Evolutionary conservation across 2,329 filamentous ascomycete species (phyloP).

Genomic region (Aspergillus brasiliensis): DNA sequence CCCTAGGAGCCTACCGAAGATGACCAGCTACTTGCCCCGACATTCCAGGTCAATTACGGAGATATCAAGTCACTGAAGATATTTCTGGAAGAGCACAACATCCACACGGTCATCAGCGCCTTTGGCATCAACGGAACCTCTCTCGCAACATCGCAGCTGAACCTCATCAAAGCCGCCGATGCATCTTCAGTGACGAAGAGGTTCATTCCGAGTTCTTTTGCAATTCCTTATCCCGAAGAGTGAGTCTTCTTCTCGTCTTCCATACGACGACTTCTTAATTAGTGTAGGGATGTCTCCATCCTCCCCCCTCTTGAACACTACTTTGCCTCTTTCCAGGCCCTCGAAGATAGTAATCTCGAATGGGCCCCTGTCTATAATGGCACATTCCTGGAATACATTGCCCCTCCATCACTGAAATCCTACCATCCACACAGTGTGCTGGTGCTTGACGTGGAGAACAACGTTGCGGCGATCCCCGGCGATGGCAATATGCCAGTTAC

Average conservation of each 20-base stretch:
- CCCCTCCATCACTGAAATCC: constrained; percentile 17
- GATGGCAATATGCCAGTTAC: constrained; percentile 19
- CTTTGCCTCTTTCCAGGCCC: constrained; percentile 5
- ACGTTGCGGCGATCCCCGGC: constrained; percentile 26
- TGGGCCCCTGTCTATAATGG: constrained; percentile 22
- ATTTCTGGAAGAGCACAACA: constrained; percentile 23
- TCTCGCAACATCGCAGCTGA: constrained; percentile 11
- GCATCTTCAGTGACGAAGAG: constrained; percentile 16
- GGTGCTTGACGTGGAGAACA: constrained; percentile 22
- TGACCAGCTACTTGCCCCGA: too few species aligned
- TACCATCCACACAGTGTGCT: constrained; percentile 20
- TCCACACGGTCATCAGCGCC: constrained; percentile 27
- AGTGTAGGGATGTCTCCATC: neutral
- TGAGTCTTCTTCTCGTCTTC: neutral
- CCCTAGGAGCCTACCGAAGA: too few species aligned
- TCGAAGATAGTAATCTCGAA: constrained; percentile 13
- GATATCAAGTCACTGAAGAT: constrained; percentile 24
- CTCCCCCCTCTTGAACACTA: constrained; percentile 11
- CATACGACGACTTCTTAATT: neutral
- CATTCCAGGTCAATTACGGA: constrained; percentile 27
- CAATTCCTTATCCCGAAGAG: constrained; percentile 15
- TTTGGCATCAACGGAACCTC: constrained; percentile 13
- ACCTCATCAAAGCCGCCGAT: constrained; percentile 24
- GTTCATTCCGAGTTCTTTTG: constrained; percentile 25
- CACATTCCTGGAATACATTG: constrained; percentile 16